Base-by-base conservation (phyloP, 2,329 filamentous ascomycete species). In the Cadophora luteo-olivacea region DNA sequence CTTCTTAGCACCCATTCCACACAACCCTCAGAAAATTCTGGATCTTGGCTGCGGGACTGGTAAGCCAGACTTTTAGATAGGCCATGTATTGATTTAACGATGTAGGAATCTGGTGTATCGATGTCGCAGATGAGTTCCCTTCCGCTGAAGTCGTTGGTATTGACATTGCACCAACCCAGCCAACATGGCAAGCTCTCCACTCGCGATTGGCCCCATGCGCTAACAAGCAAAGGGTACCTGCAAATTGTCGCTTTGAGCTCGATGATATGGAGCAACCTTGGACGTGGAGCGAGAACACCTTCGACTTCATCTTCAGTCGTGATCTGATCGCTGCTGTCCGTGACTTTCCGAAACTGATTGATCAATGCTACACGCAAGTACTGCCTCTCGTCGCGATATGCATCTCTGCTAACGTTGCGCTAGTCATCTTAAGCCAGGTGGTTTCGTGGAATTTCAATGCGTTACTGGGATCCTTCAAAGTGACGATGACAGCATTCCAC, bases 221-320 rank as follows among this genome's bases (percentile, higher is more conserved):
- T 45, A 45, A 45, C 41, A 45, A 45, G 41, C 14, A 45, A 11
- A 45, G 41, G 41, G 41, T 45, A 19, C 41, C 41, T 19, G 41
- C 41, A 45, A 45, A 45, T 6, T 45, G 72, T 29, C 72, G 66
- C 24, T 77, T 77, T 61, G 76, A 77, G 60, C 69, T 77, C 49
- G 76, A 78, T 61, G 75, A 78, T 64, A 72, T 74, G 19, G 74
- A 77, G 57, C 72, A 74, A 22, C 68, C 73, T 22, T 77, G 76
- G 76, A 51, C 75, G 9, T 75, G 45, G 54, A 48, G 22, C 12
- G 74, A 66, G 49, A 54, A 69, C 29, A 62, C 38, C 25, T 66
- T 64, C 36, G 66, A 61, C 24, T 62, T 45, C 38, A 62, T 62
- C 22, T 45, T 45, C 36, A 48, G 38, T n/a, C 60, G 41, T 11